Base-by-base conservation (phyloP, 2,329 filamentous ascomycete genomes). In the Rutstroemia sp. region DNA sequence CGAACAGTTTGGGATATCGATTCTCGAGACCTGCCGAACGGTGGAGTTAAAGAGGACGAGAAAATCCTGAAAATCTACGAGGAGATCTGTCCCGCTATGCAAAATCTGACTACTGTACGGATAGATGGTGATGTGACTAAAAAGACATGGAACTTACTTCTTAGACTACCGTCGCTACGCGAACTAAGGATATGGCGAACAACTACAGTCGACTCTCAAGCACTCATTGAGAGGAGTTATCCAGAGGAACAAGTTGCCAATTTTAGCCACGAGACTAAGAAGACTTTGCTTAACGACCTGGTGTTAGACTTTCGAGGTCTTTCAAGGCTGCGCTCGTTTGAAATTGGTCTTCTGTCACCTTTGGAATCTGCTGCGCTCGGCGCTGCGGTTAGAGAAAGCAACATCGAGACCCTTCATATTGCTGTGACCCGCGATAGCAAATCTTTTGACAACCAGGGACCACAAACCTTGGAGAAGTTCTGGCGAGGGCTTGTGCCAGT, bases 101-200 rank as follows among this genome's bases (percentile, higher is more conserved):
- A 19, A 10, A 56, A 56, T 12, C 27, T 56, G 3, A 12, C 34
- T 16, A 47, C 48, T 3, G 5, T 56, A n/a, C 49, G 54, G 23
- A 52, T 56, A 12, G 54, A 56, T 18, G 54, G 54, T 9, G 54
- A 56, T 19, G 54, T 56, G 10, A 52, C 41, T 27, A 44, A 30
- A 18, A 56, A 21, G 39, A 52, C 49, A 10, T 56, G 54, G 54
- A 16, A 52, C 7, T 39, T 52, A n/a, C 5, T 56, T 16, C 19
- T 56, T 10, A 10, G 16, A 38, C 46, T 52, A 18, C 54, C 54
- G 14, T 52, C 54, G 4, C 42, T 56, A 18, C 39, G 54, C 46
- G 54, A 56, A 46, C 12, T 56, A 38, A 45, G 54, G 49, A 52
- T 56, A 37, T 56, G 54, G 54, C 54, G 54, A 39, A 56, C 54